Evolutionary conservation across 2,329 filamentous ascomycete species (phyloP).

Genomic region (Hirsutella rhossiliensis): DNA sequence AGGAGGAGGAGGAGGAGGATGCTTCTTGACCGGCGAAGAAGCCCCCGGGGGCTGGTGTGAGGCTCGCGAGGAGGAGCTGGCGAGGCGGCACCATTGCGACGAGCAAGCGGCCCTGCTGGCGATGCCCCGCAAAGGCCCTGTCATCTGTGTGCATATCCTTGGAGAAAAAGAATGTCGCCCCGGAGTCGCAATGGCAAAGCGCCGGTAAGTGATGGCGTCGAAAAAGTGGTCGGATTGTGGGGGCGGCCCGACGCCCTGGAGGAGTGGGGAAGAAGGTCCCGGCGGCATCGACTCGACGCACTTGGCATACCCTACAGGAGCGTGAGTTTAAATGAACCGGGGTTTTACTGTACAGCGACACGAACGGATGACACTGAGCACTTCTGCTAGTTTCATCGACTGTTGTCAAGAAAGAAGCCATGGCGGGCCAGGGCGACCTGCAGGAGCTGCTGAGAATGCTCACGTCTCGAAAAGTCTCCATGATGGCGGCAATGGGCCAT

Average conservation of each 20-base stretch:
- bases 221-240: slow-evolving; percentile 3
- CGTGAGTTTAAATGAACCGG: too few species aligned
- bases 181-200: too few species aligned
- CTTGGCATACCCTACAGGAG: too few species aligned
- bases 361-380: neutral
- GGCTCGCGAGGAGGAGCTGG: slow-evolving; percentile 15
- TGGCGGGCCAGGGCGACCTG: slow-evolving; percentile 46
- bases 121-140: slow-evolving; percentile 14
- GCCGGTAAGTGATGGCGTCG: too few species aligned
- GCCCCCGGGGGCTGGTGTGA: slow-evolving; percentile 9
- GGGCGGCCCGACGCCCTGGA: slow-evolving; percentile 9
- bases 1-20: slow-evolving; percentile 1
- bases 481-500: slow-evolving; percentile 46
- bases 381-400: neutral
- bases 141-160: slow-evolving; percentile 21
- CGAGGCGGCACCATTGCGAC: slow-evolving; percentile 15
- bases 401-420: slow-evolving; percentile 12
- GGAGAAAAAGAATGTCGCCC: too few species aligned
- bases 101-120: slow-evolving; percentile 5
- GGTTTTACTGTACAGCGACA: too few species aligned
- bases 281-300: too few species aligned
- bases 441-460: slow-evolving; percentile 50
- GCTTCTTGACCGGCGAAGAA: too few species aligned
- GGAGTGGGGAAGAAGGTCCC: neutral
- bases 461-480: slow-evolving; percentile 44